Evolutionary conservation across 257 asterid species (phyloP).

Genomic region (Scutellaria baicalensis): DNA sequence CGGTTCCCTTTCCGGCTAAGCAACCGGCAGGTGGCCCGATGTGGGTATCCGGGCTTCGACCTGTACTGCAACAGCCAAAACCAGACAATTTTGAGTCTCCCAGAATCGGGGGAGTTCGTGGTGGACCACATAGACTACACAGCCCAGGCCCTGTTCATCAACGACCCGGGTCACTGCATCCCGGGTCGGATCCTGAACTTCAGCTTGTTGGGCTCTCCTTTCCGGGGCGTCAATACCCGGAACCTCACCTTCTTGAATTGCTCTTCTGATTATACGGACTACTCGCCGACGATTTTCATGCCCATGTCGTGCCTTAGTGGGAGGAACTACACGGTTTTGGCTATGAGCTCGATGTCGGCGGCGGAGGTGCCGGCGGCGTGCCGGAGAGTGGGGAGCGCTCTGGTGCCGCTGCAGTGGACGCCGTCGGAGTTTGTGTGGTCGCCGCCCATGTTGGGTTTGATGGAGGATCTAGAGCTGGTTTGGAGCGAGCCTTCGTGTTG

Average conservation of each 20-base stretch:
- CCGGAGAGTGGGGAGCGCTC: slow-evolving; percentile 21
- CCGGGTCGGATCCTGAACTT: slow-evolving; percentile 49
- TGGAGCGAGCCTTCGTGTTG: slow-evolving; percentile 47
- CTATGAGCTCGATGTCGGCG: slow-evolving; percentile 10
- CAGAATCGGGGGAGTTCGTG: slow-evolving; percentile 60
- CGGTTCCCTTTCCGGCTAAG: slow-evolving; percentile 66
- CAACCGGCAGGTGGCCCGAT: slow-evolving; percentile 28
- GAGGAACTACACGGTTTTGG: slow-evolving; percentile 36
- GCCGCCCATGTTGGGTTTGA: slow-evolving; percentile 16
- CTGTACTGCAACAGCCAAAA: slow-evolving; percentile 49
- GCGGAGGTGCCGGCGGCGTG: slow-evolving; percentile 28
- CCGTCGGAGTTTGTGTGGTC: slow-evolving; percentile 30
- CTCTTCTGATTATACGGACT: slow-evolving; percentile 25
- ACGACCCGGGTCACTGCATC: slow-evolving; percentile 56
- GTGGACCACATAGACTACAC: slow-evolving; percentile 55
- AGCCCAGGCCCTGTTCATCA: slow-evolving; percentile 35
- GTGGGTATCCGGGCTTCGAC: slow-evolving; percentile 71
- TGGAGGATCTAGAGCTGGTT: slow-evolving; percentile 42
- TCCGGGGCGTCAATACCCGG: slow-evolving; percentile 19
- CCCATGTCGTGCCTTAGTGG: slow-evolving; percentile 38
- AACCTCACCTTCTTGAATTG: slow-evolving; percentile 48
- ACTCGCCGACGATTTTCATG: background rate
- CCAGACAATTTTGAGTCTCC: slow-evolving; percentile 50
- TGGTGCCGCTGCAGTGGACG: slow-evolving; percentile 33
- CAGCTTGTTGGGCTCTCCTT: slow-evolving; percentile 33